Base-by-base conservation (phyloP, 176 grass and related monocot species). In the Triticum urartu region DNA sequence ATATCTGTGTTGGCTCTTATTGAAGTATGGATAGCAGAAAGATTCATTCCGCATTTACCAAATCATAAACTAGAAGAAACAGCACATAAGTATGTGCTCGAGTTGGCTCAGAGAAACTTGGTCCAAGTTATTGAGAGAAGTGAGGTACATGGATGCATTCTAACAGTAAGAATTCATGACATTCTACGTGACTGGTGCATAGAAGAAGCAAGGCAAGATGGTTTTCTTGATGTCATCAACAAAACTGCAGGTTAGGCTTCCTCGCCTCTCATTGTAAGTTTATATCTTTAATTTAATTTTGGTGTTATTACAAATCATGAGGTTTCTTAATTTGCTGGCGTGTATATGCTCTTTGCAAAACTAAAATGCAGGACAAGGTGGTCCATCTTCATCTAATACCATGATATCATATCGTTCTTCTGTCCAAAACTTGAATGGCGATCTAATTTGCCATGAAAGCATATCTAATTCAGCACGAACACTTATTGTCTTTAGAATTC, bases 221-320 rank as follows among this genome's bases (percentile, higher is more conserved):
- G 89, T 0, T 61, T 88, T 45, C 11, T 84, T 4, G n/a, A 75
- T 13, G 78, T 70, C 22, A 50, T 69, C 8, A 56, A 58, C 45
- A 21, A 4, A 17, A 17, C 28, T 54, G 3, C 45, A 82, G 80
- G 80, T 81, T 4, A 35, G 3, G 6, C 11, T 63, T 79, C 77
- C 3, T 26, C 24, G 0, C 42, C 1, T 7, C 61, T 64, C 47
- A 50, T 50, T 50, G 47, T 50, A 50, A 12, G 4, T 15, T 50
- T 50, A 50, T 50, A 50, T 22, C 1, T 78, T 11, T 21, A 18
- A 6, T 14, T 39, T 61, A 59, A 17, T 68, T 13, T 33, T 17
- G 14, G 11, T 30, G 11, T 10, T 11, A 64, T 11, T 25, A 24
- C 21, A 64, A 0, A 5, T 28, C 62, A 11, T 25, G 1, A 5